Base-by-base conservation (phyloP, 176 grass and related monocot genomes). In the Saccharum officinarum region DNA sequence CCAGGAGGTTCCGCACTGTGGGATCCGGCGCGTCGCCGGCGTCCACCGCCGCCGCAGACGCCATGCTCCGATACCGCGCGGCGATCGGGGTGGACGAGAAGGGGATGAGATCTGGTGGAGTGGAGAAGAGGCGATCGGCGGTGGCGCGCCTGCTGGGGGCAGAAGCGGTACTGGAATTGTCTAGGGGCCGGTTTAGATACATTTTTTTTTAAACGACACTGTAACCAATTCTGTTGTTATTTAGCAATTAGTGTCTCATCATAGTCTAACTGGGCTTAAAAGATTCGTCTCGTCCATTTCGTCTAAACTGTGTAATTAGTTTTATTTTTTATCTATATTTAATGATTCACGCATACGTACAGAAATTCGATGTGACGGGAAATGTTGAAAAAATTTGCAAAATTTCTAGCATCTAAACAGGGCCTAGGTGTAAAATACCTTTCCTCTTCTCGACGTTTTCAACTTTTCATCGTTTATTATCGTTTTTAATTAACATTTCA, bases 1-100 rank as follows among this genome's bases (percentile, higher is more conserved):
- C 94, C 63, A 97, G 86, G 73, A 99, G 84, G 88, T 99, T 99
- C 60, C 77, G 88, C 86, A 99, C 88, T 75, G 94, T 67, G 71
- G 94, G 86, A 66, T 99, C 92, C 82, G 92, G 92, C 62, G 61
- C 63, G 70, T 89, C 89, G 85, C 84, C 85, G 54, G 78, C 84
- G 82, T 75, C 87, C 82, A 84, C 79, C 83, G 47, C 82, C 66
- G 66, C 74, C 47, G 77, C 61, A 10, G 77, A 54, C 81, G 84
- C 67, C 86, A 85, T 91, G 55, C 40, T 81, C 87, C 37, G 79
- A 45, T 71, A 26, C 37, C 63, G 57, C 59, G 28, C 30, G 67
- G 62, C 10, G 60, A 75, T 73, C 67, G 77, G 33, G 82, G 71
- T 34, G 63, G 18, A 30, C 10, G 44, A 18, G 33, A 76, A 67